Percentiles rank a stretch among this genome's conserved stretches.
Evolutionary conservation across 495 filamentous ascomycete species (phyloP).

Genomic region (Xanthoparmelia taractica): DNA sequence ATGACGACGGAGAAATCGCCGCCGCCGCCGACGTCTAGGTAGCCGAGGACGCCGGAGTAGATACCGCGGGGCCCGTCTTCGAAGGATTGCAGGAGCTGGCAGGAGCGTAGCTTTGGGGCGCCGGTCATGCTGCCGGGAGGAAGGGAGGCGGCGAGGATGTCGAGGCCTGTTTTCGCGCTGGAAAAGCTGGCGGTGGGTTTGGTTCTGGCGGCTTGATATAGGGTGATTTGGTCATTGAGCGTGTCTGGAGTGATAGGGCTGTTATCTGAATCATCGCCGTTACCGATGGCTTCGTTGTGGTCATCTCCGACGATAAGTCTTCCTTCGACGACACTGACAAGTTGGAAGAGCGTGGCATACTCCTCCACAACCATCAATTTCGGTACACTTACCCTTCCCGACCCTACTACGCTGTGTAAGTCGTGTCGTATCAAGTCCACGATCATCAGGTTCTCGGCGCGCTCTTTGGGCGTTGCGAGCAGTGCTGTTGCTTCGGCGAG

Average conservation of each 20-base stretch:
- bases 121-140: slow-evolving; percentile 95
- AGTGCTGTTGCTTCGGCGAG: slow-evolving; percentile 58
- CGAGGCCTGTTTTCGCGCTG: slow-evolving; percentile 49
- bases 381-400: slow-evolving; percentile 54
- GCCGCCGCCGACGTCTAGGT: slow-evolving; percentile 74
- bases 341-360: slow-evolving; percentile 79
- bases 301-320: slow-evolving; percentile 6
- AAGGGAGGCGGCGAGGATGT: slow-evolving; percentile 67
- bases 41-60: slow-evolving; percentile 85
- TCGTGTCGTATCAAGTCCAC: slow-evolving; percentile 92
- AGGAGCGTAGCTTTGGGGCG: slow-evolving; percentile 83
- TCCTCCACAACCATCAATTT: slow-evolving; percentile 82
- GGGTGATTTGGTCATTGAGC: neutral
- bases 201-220: neutral
- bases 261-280: slow-evolving; percentile 14
- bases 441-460: slow-evolving; percentile 97
- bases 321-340: slow-evolving; percentile 80
- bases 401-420: slow-evolving; percentile 69
- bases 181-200: neutral
- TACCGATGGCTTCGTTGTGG: slow-evolving; percentile 7
- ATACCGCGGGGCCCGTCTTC: slow-evolving; percentile 66
- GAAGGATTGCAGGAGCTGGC: slow-evolving; percentile 64
- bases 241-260: neutral
- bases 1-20: slow-evolving; percentile 89
- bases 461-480: slow-evolving; percentile 74